A percentile compares a stretch with the other conserved stretches of the same genome.
phyloP scores from a whole-genome alignment of 2,329 filamentous ascomycete species.

The Alternaria angustiovoidea region DNA sequence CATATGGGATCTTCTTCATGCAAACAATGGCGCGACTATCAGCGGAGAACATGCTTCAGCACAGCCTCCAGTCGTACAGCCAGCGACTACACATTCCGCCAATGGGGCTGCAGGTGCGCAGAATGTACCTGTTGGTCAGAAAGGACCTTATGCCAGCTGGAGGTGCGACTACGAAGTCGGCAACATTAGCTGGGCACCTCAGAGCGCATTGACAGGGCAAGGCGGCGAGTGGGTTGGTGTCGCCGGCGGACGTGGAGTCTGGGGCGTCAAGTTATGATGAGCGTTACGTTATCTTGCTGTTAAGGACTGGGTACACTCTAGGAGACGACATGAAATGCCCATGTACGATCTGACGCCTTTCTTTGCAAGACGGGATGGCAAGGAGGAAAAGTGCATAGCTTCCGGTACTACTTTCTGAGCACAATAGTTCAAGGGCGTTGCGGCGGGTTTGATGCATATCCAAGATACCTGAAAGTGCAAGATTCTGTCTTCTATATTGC shows the following conservation, averaged over 20 bases:
- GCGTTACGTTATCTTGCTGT: not conserved
- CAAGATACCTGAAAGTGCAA: constrained; percentile 4
- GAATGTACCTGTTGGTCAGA: constrained; percentile 56
- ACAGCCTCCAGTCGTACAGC: constrained; percentile 32
- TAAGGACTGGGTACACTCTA: not conserved
- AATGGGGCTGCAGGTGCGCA: constrained; percentile 39
- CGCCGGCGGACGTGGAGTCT: constrained; percentile 80
- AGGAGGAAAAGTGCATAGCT: not conserved
- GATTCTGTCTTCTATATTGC: not conserved
- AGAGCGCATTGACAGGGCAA: constrained; percentile 70
- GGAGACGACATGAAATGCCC: not conserved
- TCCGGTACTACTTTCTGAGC: not conserved
- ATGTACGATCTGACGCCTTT: not conserved
- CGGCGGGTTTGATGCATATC: constrained; percentile 3
- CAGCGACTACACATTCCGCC: constrained; percentile 33
- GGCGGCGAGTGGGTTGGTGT: constrained; percentile 86
- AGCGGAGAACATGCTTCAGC: constrained; percentile 51
- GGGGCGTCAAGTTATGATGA: constrained; percentile 70
- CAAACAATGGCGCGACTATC: constrained; percentile 60
- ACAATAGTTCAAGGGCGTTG: constrained; percentile 1
- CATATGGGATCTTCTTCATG: constrained; percentile 90
- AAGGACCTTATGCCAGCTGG: constrained; percentile 80
- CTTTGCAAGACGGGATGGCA: not conserved
- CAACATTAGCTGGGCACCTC: constrained; percentile 85
- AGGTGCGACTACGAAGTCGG: constrained; percentile 86